phyloP scores from a whole-genome alignment of 2,329 filamentous ascomycete genomes.

The Exophiala calicioides region DNA sequence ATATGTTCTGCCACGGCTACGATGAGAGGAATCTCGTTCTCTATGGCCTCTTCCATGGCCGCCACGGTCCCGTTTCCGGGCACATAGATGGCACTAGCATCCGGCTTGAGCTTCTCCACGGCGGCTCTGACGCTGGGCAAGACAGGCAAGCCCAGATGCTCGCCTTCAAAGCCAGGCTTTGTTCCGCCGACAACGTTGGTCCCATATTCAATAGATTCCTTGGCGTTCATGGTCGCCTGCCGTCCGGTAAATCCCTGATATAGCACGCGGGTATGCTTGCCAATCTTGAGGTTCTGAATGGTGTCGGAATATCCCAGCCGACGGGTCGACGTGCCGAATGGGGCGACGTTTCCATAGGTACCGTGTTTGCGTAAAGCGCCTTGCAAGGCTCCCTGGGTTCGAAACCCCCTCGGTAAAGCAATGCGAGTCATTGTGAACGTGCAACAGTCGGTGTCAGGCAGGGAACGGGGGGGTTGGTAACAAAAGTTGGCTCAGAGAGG shows the following conservation, averaged over 20 bases:
- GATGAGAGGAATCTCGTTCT: constrained; percentile 74
- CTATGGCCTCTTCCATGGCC: constrained; percentile 78
- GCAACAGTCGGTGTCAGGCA: neutral
- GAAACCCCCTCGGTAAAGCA: constrained; percentile 19
- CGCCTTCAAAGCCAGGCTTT: constrained; percentile 67
- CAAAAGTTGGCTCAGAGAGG: neutral
- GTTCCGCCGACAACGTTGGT: constrained; percentile 80
- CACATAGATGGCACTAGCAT: constrained; percentile 79
- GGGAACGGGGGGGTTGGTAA: neutral
- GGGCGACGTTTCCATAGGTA: constrained; percentile 22
- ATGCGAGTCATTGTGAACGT: constrained; percentile 17
- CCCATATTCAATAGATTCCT: constrained; percentile 74
- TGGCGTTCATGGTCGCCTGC: constrained; percentile 72
- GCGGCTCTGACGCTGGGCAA: constrained; percentile 69
- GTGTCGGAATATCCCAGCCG: constrained; percentile 57
- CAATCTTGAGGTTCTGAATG: constrained; percentile 66
- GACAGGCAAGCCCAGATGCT: constrained; percentile 73
- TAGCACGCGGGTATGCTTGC: constrained; percentile 65
- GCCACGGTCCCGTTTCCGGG: constrained; percentile 70
- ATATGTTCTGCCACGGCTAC: constrained; percentile 80
- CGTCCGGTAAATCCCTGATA: constrained; percentile 71
- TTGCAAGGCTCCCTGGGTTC: constrained; percentile 17
- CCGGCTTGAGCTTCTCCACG: constrained; percentile 68
- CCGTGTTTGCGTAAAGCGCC: constrained; percentile 18
- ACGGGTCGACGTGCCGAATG: constrained; percentile 26